Evolutionary conservation across 1,139 yeast genomes (phyloP).

Genomic region (Candida mesenterica): DNA sequence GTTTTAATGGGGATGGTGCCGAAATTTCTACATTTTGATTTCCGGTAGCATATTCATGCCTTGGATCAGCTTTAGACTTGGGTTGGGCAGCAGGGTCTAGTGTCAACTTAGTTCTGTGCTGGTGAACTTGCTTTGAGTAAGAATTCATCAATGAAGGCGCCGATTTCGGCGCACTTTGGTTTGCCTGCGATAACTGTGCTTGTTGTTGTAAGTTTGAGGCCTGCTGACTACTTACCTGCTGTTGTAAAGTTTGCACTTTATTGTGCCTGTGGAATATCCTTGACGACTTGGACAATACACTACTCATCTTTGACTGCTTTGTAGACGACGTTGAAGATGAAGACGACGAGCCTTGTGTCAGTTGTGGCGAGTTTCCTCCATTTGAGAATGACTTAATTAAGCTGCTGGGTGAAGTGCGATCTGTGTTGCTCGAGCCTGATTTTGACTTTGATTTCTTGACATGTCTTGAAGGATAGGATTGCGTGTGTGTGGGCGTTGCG

Average conservation of each 20-base stretch:
- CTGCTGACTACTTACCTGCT: conserved; percentile 1
- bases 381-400: conserved; percentile 1
- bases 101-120: conserved; percentile 31
- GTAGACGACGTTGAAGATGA: conserved; percentile 3
- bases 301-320: conserved; percentile 24
- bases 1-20: conserved; percentile 1
- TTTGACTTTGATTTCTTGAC: conserved; percentile 1
- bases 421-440: background rate
- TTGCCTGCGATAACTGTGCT: conserved; percentile 7
- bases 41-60: background rate
- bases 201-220: conserved; percentile 1
- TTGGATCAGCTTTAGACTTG: conserved; percentile 3
- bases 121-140: conserved; percentile 31
- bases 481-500: background rate
- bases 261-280: conserved; percentile 31
- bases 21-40: conserved; percentile 1
- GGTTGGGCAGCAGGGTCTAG: conserved; percentile 1
- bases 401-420: background rate
- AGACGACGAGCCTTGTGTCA: conserved; percentile 3
- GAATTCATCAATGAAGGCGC: conserved; percentile 24
- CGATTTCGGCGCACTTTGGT: conserved; percentile 12
- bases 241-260: conserved; percentile 7
- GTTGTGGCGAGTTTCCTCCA: background rate
- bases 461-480: conserved; percentile 1
- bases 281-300: conserved; percentile 32